A percentile compares a stretch with the other conserved stretches of the same genome.
phyloP scores from a whole-genome alignment of 169 alveolate genomes.

The Perkinsus chesapeaki region DNA sequence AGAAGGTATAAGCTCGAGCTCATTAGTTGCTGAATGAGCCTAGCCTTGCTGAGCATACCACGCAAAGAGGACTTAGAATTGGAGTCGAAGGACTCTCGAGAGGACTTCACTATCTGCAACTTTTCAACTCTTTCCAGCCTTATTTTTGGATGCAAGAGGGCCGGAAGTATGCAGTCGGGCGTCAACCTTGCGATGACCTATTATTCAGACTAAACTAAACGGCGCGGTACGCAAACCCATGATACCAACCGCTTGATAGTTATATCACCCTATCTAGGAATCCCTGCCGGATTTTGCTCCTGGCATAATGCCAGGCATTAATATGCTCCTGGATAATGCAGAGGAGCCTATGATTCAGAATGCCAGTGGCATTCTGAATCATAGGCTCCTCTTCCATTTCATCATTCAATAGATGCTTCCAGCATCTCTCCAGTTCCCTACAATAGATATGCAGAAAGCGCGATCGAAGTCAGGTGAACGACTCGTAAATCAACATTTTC shows the following conservation, averaged over 20 bases:
- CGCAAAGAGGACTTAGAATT: neutral
- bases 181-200: neutral
- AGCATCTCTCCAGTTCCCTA: neutral
- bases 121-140: neutral
- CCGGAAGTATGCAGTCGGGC: neutral
- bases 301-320: too few relatives aligned
- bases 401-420: neutral
- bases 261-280: too few relatives aligned
- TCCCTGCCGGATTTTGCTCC: neutral
- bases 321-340: too few relatives aligned
- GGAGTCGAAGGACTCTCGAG: neutral
- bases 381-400: too few relatives aligned
- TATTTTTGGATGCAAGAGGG: neutral
- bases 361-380: too few relatives aligned
- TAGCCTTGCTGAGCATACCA: neutral
- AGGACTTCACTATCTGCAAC: neutral
- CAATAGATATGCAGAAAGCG: too few relatives aligned
- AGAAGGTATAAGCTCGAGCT: neutral
- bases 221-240: too few relatives aligned
- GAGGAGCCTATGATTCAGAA: too few relatives aligned
- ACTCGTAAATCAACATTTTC: too few relatives aligned
- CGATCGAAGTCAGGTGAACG: too few relatives aligned
- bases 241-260: too few relatives aligned
- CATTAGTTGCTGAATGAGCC: neutral
- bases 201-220: too few relatives aligned